phyloP scores from a whole-genome alignment of 768 basidiomycete genomes.

The Dacryopinax primogenitus region DNA sequence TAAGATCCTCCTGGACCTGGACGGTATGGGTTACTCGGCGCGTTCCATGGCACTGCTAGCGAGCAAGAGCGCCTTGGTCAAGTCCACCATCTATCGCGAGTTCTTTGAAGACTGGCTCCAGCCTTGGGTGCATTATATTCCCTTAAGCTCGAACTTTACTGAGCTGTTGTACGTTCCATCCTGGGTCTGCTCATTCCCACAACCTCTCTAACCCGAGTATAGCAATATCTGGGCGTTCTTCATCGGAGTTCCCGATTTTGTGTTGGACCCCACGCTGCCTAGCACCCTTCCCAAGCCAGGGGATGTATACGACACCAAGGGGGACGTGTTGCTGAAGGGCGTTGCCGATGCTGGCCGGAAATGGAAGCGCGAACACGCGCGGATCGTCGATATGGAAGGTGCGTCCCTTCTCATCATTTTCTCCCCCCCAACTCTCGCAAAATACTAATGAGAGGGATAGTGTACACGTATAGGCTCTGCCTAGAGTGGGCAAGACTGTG shows the following conservation, averaged over 20 bases:
- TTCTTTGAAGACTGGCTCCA: conserved; percentile 10
- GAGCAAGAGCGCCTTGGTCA: conserved; percentile 7
- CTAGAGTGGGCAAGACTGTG: conserved; percentile 12
- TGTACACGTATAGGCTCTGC: conserved; percentile 7
- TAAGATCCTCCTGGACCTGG: conserved; percentile 8
- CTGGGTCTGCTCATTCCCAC: not conserved
- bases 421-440: not conserved
- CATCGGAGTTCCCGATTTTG: not conserved
- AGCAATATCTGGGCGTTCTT: conserved; percentile 11
- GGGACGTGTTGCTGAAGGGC: not conserved
- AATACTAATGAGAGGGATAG: not conserved
- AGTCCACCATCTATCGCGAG: conserved; percentile 10
- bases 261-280: conserved; percentile 22
- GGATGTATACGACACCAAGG: conserved; percentile 13
- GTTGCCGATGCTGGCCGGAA: not conserved
- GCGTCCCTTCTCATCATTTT: not conserved
- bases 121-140: conserved; percentile 12
- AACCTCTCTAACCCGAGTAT: not conserved
- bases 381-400: conserved; percentile 10
- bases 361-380: not conserved
- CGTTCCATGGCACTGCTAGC: conserved; percentile 10
- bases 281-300: conserved; percentile 4
- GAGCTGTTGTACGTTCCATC: conserved; percentile 9
- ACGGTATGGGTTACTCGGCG: conserved; percentile 13
- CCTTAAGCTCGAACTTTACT: conserved; percentile 7